These are phyloP conservation scores for Alternaria sp. DNA, from an alignment of 2,329 filamentous ascomycete species.

Conservation along the genomic window DNA sequence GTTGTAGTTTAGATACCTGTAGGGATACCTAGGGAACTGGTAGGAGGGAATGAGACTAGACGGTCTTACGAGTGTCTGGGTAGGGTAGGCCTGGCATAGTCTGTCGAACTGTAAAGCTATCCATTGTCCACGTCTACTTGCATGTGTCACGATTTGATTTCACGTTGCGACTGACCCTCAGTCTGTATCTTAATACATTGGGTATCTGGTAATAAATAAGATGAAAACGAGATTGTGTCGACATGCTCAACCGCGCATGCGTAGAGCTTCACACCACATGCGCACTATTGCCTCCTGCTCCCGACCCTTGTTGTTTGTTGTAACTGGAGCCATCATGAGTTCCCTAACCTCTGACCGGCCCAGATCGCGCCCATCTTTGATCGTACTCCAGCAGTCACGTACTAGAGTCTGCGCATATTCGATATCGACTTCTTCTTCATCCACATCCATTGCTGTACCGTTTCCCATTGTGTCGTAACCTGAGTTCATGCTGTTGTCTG, in stretches of 20 bases:
- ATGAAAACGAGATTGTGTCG: background rate
- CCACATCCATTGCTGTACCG: constrained; percentile 1
- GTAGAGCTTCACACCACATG: constrained; percentile 48
- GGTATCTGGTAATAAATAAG: background rate
- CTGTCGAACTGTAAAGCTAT: constrained; percentile 12
- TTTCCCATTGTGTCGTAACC: background rate
- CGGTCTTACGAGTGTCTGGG: constrained; percentile 12
- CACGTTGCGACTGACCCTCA: too few species aligned
- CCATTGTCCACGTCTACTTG: background rate
- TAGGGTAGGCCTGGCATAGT: constrained; percentile 10
- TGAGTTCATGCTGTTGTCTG: constrained; percentile 11
- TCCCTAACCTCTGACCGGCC: constrained; percentile 38
- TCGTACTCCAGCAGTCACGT: constrained; percentile 34
- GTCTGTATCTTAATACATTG: background rate
- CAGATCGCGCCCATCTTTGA: constrained; percentile 35
- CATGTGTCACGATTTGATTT: background rate
- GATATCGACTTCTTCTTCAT: constrained; percentile 28
- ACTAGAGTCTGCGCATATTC: constrained; percentile 36
- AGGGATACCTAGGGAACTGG: constrained; percentile 25
- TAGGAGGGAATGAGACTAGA: constrained; percentile 15
- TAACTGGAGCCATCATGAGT: constrained; percentile 34
- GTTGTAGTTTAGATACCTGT: constrained; percentile 37
- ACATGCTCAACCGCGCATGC: constrained; percentile 32
- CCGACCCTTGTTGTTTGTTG: constrained; percentile 9
- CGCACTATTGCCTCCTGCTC: constrained; percentile 35